A percentile compares a stretch with the other conserved stretches of the same genome.
Evolutionary conservation across 352 stramenopile species (phyloP).

Genomic region (Phytophthora parvispora): DNA sequence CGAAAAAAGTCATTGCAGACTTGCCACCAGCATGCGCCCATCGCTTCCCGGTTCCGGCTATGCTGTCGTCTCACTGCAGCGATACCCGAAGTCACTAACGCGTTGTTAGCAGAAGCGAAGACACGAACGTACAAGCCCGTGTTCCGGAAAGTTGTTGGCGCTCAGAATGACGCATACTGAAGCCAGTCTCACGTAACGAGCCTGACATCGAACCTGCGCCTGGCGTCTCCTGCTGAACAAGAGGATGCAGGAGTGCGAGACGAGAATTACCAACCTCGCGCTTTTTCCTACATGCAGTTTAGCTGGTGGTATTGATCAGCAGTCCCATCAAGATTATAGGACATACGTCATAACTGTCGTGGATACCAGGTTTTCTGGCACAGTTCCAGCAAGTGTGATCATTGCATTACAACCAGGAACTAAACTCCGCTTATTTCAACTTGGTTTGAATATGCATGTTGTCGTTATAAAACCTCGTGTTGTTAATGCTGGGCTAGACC

Average conservation of each 20-base stretch:
- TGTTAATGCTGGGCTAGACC: too few relatives aligned
- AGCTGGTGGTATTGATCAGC: background rate
- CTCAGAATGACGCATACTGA: background rate
- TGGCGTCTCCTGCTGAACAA: background rate
- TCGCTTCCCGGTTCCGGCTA: background rate
- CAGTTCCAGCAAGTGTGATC: background rate
- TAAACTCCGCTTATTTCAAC: background rate
- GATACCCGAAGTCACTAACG: too few relatives aligned
- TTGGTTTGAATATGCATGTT: constrained; percentile 1
- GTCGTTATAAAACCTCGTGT: too few relatives aligned
- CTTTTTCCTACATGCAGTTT: background rate
- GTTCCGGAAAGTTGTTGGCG: too few relatives aligned
- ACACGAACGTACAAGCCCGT: too few relatives aligned
- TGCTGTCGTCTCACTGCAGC: background rate
- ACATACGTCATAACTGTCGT: background rate
- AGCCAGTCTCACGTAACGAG: background rate
- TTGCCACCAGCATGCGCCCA: background rate
- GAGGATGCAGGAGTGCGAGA: background rate
- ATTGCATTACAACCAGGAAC: background rate
- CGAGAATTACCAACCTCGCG: background rate
- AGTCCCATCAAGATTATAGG: background rate
- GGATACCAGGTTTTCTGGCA: background rate
- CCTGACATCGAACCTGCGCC: background rate
- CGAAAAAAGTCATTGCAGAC: background rate
- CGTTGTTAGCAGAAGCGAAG: too few relatives aligned